Conservation (phyloP, 495 filamentous ascomycete genomes). For the Sordaria brevicollis region DNA sequence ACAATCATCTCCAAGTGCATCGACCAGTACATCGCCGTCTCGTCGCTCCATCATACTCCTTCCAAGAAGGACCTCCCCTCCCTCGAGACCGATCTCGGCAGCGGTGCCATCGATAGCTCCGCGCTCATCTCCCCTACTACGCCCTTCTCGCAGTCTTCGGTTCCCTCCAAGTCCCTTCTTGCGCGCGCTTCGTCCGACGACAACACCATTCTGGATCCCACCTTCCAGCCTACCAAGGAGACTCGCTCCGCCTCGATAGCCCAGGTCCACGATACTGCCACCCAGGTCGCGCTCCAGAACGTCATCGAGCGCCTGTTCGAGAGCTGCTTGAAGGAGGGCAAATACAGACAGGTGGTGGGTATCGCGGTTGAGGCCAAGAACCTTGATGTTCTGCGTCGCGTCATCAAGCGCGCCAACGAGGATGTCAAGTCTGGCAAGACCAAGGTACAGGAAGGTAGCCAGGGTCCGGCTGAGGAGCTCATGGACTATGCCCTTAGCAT, state of each 20-base stretch:
- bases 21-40: conserved; percentile 90
- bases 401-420: conserved; percentile 71
- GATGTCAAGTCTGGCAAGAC: conserved; percentile 63
- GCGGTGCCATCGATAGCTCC: conserved; percentile 48
- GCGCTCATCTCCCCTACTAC: conserved; percentile 77
- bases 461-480: conserved; percentile 72
- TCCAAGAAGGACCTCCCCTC: conserved; percentile 44
- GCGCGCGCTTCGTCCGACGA: conserved; percentile 54
- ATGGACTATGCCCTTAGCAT: conserved; percentile 96
- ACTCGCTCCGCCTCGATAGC: conserved; percentile 36
- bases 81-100: conserved; percentile 64
- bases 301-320: conserved; percentile 88
- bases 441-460: conserved; percentile 32
- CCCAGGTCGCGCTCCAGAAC: conserved; percentile 61
- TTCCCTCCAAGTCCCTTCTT: conserved; percentile 88
- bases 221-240: conserved; percentile 46
- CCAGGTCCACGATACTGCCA: conserved; percentile 33
- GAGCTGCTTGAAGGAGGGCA: conserved; percentile 72
- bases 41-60: conserved; percentile 54
- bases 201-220: conserved; percentile 48
- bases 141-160: conserved; percentile 82
- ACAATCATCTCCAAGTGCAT: conserved; percentile 98
- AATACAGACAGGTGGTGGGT: conserved; percentile 95
- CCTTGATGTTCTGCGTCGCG: conserved; percentile 75
- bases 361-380: conserved; percentile 95